Conservation (phyloP, 345 rosid genomes). For the Gossypium sturtianum region DNA sequence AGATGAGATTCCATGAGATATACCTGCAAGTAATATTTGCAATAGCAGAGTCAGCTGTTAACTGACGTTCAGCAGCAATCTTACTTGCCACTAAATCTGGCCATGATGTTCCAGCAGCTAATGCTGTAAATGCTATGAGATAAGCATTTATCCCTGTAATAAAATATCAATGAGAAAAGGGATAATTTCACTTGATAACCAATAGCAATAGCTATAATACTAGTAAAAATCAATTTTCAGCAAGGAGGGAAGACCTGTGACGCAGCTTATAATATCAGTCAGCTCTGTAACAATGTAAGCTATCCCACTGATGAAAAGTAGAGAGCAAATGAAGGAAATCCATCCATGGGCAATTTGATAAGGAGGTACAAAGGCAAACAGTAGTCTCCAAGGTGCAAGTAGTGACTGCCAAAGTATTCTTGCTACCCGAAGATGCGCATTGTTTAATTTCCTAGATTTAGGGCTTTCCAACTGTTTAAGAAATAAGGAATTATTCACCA, state of each 20-base stretch:
- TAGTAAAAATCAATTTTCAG: too few relatives aligned
- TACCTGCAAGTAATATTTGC: constrained; percentile 98
- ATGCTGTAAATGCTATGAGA: constrained; percentile 89
- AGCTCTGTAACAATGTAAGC: constrained; percentile 71
- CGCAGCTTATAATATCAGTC: constrained; percentile 85
- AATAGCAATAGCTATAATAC: neutral
- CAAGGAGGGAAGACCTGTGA: constrained; percentile 53
- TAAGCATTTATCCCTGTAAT: constrained; percentile 78
- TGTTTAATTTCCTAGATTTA: constrained; percentile 53
- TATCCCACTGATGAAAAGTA: constrained; percentile 72
- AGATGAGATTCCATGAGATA: neutral
- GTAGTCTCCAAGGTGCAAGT: constrained; percentile 65
- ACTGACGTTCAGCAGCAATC: constrained; percentile 92
- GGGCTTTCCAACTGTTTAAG: constrained; percentile 47
- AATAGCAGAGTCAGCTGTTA: constrained; percentile 92
- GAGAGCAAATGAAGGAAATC: constrained; percentile 81
- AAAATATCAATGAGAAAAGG: neutral
- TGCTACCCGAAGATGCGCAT: constrained; percentile 28
- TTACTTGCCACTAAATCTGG: constrained; percentile 95
- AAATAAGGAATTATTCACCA: constrained; percentile 17
- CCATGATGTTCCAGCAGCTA: constrained; percentile 96
- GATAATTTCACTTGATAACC: neutral
- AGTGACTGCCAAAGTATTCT: constrained; percentile 57
- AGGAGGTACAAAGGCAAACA: constrained; percentile 93
- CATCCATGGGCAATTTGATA: constrained; percentile 84